These are phyloP conservation scores for Candida ficus DNA, from an alignment of 805 yeast genomes.

Conservation along the genomic window DNA sequence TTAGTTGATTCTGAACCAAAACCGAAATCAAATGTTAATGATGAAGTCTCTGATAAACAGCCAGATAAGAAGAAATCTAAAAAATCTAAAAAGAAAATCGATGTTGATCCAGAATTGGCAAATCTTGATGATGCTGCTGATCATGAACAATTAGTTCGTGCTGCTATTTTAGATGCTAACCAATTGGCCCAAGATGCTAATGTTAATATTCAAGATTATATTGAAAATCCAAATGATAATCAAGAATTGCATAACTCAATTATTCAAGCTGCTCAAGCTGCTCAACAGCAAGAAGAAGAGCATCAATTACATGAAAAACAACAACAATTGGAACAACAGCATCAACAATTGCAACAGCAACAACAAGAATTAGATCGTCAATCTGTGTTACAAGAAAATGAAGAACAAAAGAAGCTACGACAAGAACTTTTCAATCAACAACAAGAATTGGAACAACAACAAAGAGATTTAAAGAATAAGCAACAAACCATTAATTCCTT, in stretches of 20 bases:
- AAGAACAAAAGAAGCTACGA: no score
- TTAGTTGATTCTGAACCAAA: no score
- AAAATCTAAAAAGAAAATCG: conserved; percentile 20
- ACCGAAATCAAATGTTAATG: background rate
- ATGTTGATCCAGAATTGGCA: conserved; percentile 56
- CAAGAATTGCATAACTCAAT: conserved; percentile 22
- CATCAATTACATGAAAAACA: conserved; percentile 3
- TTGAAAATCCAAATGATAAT: conserved; percentile 22
- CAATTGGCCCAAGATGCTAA: conserved; percentile 46
- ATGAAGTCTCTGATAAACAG: background rate
- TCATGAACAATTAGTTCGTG: conserved; percentile 63
- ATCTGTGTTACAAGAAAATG: no score
- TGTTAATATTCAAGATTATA: conserved; percentile 28
- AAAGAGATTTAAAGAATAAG: no score
- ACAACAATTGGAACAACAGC: conserved; percentile 5
- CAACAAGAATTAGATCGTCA: conserved; percentile 1
- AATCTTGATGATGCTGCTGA: conserved; percentile 43
- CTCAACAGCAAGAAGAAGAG: conserved; percentile 17
- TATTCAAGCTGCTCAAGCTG: conserved; percentile 21
- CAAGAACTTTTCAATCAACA: no score
- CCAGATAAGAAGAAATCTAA: conserved; percentile 4
- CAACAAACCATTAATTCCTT: no score
- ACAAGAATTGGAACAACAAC: no score
- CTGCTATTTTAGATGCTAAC: conserved; percentile 65
- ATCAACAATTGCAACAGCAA: background rate